These are phyloP conservation scores for Castanea mollissima DNA, from an alignment of 306 rosid genomes.

Conservation along the genomic window DNA sequence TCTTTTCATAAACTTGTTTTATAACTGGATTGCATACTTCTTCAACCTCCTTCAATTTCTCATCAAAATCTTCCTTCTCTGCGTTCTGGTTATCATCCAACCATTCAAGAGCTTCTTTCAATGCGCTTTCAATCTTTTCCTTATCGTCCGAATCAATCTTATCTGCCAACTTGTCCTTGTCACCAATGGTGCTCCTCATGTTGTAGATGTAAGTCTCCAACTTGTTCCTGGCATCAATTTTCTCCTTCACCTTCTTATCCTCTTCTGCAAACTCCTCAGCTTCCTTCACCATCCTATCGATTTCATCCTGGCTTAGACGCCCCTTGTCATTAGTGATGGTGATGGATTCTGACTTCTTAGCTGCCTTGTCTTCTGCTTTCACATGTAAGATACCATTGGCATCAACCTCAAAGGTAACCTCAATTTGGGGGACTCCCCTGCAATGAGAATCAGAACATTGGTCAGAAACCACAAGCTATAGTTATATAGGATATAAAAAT, in stretches of 20 bases:
- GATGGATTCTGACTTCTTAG: constrained; percentile 43
- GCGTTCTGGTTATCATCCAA: constrained; percentile 44
- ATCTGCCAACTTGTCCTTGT: constrained; percentile 42
- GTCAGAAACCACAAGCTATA: neutral
- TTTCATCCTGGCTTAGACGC: constrained; percentile 57
- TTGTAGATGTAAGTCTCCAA: constrained; percentile 48
- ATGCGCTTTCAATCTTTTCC: constrained; percentile 37
- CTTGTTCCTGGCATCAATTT: constrained; percentile 46
- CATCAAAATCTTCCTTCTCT: constrained; percentile 45
- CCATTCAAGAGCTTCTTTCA: constrained; percentile 53
- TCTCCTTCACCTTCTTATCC: constrained; percentile 44
- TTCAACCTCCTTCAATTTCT: constrained; percentile 49
- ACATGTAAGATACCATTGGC: constrained; percentile 52
- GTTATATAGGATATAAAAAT: neutral
- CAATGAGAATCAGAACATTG: neutral
- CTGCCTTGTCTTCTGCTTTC: constrained; percentile 58
- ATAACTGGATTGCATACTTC: constrained; percentile 41
- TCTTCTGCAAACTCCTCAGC: constrained; percentile 62
- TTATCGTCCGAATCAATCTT: constrained; percentile 50
- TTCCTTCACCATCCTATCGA: constrained; percentile 54
- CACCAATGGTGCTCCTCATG: constrained; percentile 42
- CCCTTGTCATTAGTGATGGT: constrained; percentile 62
- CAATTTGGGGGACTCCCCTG: constrained; percentile 65
- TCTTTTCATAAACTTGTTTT: constrained; percentile 36
- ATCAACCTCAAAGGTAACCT: constrained; percentile 61